Conservation (phyloP, 1,284 basidiomycete species). For the Xerocomus minutiporus region DNA sequence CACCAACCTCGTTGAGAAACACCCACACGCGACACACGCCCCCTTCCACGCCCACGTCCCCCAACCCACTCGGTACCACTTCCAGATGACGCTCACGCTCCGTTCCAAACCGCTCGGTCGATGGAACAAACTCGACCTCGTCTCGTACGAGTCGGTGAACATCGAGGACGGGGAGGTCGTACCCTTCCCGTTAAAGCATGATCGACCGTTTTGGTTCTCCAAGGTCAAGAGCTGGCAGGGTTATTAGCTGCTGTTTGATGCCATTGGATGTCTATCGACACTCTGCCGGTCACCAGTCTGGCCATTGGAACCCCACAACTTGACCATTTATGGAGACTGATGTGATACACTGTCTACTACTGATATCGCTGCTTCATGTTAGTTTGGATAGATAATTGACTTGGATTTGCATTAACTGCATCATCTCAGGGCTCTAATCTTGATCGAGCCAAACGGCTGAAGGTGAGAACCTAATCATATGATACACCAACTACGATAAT, state of each 20-base stretch:
- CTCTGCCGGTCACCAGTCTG: too few relatives aligned
- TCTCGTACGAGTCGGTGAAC: conserved; percentile 72
- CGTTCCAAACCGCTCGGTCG: conserved; percentile 76
- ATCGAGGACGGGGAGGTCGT: conserved; percentile 70
- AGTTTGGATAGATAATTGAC: not conserved
- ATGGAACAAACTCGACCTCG: conserved; percentile 86
- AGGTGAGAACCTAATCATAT: conserved; percentile 20
- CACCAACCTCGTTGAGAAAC: conserved; percentile 58
- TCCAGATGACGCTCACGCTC: conserved; percentile 79
- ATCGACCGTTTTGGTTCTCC: conserved; percentile 90
- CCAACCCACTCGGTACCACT: conserved; percentile 58
- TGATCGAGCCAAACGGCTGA: not conserved
- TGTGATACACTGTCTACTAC: not conserved
- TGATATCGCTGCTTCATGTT: not conserved
- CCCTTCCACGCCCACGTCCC: conserved; percentile 13
- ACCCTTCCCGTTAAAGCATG: conserved; percentile 74
- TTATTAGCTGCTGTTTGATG: conserved; percentile 12
- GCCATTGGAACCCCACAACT: not conserved
- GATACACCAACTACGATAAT: conserved; percentile 26
- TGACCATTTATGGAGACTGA: not conserved
- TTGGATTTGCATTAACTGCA: not conserved
- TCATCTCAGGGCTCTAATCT: not conserved
- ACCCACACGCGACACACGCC: conserved; percentile 24
- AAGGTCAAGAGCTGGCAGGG: conserved; percentile 63
- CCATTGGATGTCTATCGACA: too few relatives aligned